phyloP scores from a whole-genome alignment of 257 asterid genomes.

The Nicotiana undulata region DNA sequence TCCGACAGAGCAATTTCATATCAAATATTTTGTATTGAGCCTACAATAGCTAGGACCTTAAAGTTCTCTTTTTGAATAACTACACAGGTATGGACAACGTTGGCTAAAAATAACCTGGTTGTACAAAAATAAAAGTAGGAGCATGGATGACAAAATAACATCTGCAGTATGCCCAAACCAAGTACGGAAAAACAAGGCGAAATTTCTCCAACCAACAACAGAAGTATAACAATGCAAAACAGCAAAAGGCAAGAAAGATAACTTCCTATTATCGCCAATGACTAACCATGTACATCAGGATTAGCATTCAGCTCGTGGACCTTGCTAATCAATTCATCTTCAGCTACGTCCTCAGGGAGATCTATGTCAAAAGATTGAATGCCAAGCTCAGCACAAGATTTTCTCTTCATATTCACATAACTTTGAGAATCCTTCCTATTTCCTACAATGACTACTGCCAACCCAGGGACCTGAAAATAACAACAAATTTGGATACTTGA shows the following conservation, averaged over 20 bases:
- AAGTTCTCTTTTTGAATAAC: neutral
- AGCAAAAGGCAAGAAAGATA: neutral
- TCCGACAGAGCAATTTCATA: neutral
- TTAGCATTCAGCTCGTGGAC: slow-evolving; percentile 75
- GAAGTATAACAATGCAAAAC: neutral
- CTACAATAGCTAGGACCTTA: neutral
- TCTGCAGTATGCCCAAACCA: neutral
- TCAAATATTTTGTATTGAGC: neutral
- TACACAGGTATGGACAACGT: neutral
- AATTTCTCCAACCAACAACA: neutral
- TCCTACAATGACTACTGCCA: slow-evolving; percentile 95
- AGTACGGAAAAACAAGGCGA: neutral
- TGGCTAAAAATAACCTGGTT: neutral
- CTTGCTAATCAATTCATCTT: slow-evolving; percentile 65
- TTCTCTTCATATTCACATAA: slow-evolving; percentile 91
- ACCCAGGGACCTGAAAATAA: slow-evolving; percentile 77
- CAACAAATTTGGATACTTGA: neutral
- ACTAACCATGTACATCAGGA: slow-evolving; percentile 90
- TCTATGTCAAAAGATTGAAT: slow-evolving; percentile 71
- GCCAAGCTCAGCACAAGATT: slow-evolving; percentile 90
- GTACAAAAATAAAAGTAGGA: neutral
- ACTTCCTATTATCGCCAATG: slow-evolving; percentile 1
- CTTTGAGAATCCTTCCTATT: slow-evolving; percentile 87
- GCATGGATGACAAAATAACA: neutral
- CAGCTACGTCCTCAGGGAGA: slow-evolving; percentile 76